Evolutionary conservation across 176 grass and related monocot genomes (phyloP).

Genomic region (Microstegium vimineum): DNA sequence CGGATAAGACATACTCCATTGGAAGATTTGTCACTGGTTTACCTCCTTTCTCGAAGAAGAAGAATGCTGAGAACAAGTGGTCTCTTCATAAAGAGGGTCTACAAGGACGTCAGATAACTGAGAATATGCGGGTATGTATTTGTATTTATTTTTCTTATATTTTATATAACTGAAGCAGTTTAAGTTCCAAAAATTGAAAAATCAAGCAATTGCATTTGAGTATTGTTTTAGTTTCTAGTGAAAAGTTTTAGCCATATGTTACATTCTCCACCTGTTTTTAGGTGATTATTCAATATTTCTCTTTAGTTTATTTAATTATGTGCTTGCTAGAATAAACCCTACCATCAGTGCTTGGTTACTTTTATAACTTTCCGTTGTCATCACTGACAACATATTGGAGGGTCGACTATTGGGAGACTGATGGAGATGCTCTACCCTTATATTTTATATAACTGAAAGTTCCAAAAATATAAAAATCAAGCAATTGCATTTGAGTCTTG

Average conservation of each 20-base stretch:
- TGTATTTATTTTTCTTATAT: neutral
- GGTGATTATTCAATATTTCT: neutral
- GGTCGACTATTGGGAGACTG: neutral
- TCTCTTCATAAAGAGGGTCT: constrained; percentile 91
- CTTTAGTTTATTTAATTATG: neutral
- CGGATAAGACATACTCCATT: constrained; percentile 73
- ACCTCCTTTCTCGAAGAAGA: constrained; percentile 90
- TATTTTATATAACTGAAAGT: neutral
- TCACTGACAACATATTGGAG: neutral
- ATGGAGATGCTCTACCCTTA: neutral
- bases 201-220: neutral
- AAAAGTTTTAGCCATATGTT: neutral
- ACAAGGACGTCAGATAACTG: constrained; percentile 77
- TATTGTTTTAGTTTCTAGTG: neutral
- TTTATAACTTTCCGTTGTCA: neutral
- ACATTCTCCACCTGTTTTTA: neutral
- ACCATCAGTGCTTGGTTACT: neutral
- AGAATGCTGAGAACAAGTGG: constrained; percentile 87
- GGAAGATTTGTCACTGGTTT: constrained; percentile 89
- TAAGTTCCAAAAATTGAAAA: neutral
- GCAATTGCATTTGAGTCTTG: neutral
- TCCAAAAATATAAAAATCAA: neutral
- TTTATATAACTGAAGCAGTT: neutral
- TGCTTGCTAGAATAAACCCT: neutral
- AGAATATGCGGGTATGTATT: constrained; percentile 57